Evolutionary conservation across 2,329 filamentous ascomycete genomes (phyloP).

Genomic region (Hirsutella thompsonii): DNA sequence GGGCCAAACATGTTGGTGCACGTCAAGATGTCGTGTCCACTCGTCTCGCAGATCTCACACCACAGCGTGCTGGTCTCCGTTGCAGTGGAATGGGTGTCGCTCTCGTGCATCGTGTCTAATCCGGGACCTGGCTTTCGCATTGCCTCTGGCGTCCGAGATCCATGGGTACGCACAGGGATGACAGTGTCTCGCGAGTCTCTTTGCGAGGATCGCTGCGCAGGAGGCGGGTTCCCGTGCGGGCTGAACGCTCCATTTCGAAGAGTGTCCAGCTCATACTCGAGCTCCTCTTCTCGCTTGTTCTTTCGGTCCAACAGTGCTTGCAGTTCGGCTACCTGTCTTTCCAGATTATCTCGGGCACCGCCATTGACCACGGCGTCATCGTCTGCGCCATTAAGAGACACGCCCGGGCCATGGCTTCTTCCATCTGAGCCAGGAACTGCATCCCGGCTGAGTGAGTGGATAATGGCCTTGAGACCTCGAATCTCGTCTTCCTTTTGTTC

Average conservation of each 20-base stretch:
- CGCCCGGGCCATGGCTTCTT: constrained; percentile 14
- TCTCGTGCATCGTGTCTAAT: constrained; percentile 58
- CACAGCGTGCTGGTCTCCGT: constrained; percentile 66
- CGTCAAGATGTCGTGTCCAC: constrained; percentile 84
- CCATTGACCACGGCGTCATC: constrained; percentile 17
- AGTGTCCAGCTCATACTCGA: constrained; percentile 67
- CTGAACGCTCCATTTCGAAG: constrained; percentile 33
- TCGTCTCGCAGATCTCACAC: constrained; percentile 93
- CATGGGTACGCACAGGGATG: constrained; percentile 39
- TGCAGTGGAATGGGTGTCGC: constrained; percentile 53
- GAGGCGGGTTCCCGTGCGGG: constrained; percentile 11
- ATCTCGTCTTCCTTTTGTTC: constrained; percentile 97
- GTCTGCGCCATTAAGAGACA: constrained; percentile 15
- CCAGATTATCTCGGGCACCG: constrained; percentile 48
- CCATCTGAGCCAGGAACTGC: constrained; percentile 34
- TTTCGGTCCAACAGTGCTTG: constrained; percentile 63
- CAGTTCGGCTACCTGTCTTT: constrained; percentile 69
- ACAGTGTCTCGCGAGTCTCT: constrained; percentile 57
- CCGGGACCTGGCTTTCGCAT: constrained; percentile 38
- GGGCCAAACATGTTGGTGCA: constrained; percentile 79
- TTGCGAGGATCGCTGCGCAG: constrained; percentile 39
- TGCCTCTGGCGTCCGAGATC: constrained; percentile 32
- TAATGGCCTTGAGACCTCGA: constrained; percentile 90
- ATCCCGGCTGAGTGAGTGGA: constrained; percentile 82
- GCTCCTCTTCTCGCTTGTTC: constrained; percentile 62